Evolutionary conservation across 2,329 filamentous ascomycete genomes (phyloP).

Genomic region (Aspergillus cejpii): DNA sequence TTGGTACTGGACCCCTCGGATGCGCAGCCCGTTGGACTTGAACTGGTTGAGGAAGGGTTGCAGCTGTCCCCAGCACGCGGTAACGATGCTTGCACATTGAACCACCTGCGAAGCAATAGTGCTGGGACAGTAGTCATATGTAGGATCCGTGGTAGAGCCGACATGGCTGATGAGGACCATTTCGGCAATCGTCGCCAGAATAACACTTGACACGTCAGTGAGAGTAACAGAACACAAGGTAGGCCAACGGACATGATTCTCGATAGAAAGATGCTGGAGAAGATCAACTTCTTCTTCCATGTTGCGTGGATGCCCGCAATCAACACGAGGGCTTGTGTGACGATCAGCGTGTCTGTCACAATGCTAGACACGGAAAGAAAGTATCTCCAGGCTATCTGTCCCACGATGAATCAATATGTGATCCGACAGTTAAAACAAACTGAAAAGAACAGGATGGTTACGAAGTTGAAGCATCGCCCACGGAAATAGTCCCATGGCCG

Average conservation of each 20-base stretch:
- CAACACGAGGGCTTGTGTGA: constrained; percentile 17
- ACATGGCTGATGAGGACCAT: constrained; percentile 10
- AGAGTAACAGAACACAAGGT: neutral
- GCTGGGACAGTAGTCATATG: constrained; percentile 15
- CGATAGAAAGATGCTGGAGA: constrained; percentile 19
- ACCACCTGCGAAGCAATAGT: constrained; percentile 15
- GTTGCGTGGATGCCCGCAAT: constrained; percentile 19
- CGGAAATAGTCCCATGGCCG: constrained; percentile 16
- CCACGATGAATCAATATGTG: neutral
- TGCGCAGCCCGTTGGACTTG: constrained; percentile 16
- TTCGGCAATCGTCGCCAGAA: constrained; percentile 11
- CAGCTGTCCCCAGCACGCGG: constrained; percentile 19
- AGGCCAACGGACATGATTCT: constrained; percentile 15
- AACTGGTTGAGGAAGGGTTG: constrained; percentile 19
- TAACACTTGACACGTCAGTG: constrained; percentile 7
- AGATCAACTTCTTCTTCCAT: constrained; percentile 13
- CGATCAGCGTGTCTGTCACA: constrained; percentile 18
- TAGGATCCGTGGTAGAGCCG: constrained; percentile 12
- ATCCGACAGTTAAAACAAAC: too few species aligned
- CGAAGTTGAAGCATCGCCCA: constrained; percentile 17
- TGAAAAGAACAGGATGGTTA: constrained; percentile 1
- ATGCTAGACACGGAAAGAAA: constrained; percentile 18
- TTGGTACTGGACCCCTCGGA: constrained; percentile 11
- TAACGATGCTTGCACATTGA: constrained; percentile 23
- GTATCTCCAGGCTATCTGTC: constrained; percentile 14